Evolutionary conservation across 345 rosid species (phyloP).

Genomic region (Noccaea caerulescens): DNA sequence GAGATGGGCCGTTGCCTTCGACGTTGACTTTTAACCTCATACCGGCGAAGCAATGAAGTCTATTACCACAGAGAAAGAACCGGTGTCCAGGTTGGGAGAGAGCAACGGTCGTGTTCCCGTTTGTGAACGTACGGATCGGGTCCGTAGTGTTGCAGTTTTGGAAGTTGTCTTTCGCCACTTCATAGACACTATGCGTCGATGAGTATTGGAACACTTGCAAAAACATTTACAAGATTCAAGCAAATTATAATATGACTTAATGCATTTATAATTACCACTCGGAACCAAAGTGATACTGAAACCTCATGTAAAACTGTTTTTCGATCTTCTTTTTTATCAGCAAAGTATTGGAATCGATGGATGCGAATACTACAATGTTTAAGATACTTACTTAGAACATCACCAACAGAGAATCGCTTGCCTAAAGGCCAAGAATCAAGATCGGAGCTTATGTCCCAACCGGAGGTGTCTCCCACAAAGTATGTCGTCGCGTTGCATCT

Average conservation of each 20-base stretch:
- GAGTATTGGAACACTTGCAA: conserved; percentile 74
- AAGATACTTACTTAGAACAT: conserved; percentile 58
- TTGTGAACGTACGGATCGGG: conserved; percentile 53
- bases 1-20: conserved; percentile 50
- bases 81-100: conserved; percentile 57
- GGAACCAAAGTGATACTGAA: neutral
- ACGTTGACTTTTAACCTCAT: conserved; percentile 72
- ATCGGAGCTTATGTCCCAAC: conserved; percentile 90
- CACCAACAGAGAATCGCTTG: conserved; percentile 80
- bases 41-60: conserved; percentile 80
- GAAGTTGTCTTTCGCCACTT: conserved; percentile 57
- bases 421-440: conserved; percentile 70
- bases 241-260: neutral
- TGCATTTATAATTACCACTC: neutral
- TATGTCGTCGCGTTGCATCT: conserved; percentile 62
- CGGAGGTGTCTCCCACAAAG: conserved; percentile 78
- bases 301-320: neutral
- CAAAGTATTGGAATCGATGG: neutral
- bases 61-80: conserved; percentile 69
- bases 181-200: conserved; percentile 59
- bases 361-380: neutral
- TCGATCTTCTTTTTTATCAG: neutral
- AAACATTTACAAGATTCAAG: neutral
- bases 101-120: conserved; percentile 80
- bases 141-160: conserved; percentile 63